Conservation (phyloP, 441 rosid species). For the Hura crepitans region DNA sequence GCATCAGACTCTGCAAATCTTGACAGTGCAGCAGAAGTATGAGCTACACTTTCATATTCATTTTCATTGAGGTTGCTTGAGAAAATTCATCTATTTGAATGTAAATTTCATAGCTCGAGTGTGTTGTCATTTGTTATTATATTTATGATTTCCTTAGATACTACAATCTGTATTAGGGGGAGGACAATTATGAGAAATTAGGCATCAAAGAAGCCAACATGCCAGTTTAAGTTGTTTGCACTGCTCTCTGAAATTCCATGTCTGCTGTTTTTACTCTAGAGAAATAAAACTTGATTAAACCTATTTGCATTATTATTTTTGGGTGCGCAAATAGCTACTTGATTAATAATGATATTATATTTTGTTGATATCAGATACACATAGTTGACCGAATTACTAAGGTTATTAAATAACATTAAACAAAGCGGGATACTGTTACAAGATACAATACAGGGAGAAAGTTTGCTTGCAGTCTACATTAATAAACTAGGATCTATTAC, state of each 20-base stretch:
- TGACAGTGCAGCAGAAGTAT: slow-evolving; percentile 95
- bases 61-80: slow-evolving; percentile 4
- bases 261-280: neutral
- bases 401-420: slow-evolving; percentile 12
- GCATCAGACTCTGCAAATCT: slow-evolving; percentile 98
- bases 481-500: slow-evolving; percentile 22
- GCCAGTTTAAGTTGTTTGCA: slow-evolving; percentile 5
- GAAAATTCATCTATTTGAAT: neutral
- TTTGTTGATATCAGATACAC: slow-evolving; percentile 13
- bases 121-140: neutral
- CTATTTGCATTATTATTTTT: slow-evolving; percentile 2
- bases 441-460: slow-evolving; percentile 19
- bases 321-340: slow-evolving; percentile 8
- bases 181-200: neutral
- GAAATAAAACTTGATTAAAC: neutral
- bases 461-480: slow-evolving; percentile 20
- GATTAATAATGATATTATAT: slow-evolving; percentile 14
- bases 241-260: neutral
- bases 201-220: slow-evolving; percentile 6
- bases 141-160: slow-evolving; percentile 1
- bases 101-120: neutral
- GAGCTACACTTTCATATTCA: slow-evolving; percentile 23
- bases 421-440: slow-evolving; percentile 22
- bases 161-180: neutral
- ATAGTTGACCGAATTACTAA: slow-evolving; percentile 12